phyloP scores from a whole-genome alignment of 2,329 filamentous ascomycete genomes.

The Neonectria ditissima region DNA sequence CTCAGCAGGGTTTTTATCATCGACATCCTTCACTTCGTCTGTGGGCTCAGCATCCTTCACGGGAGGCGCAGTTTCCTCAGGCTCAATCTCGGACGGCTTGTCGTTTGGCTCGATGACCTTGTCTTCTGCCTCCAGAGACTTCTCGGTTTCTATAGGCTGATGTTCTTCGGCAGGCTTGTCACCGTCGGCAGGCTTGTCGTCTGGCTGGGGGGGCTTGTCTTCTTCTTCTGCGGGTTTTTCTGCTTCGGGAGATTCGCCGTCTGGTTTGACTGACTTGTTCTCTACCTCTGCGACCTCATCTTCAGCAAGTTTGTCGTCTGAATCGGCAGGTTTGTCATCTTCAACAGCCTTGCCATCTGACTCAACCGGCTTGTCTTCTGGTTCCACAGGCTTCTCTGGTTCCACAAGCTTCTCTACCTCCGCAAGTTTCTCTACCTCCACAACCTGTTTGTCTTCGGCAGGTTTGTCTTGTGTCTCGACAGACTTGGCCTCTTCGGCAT shows the following conservation, averaged over 20 bases:
- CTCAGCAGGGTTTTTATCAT: conserved; percentile 20
- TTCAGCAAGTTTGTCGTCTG: not conserved
- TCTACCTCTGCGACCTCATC: not conserved
- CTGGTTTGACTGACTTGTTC: not conserved
- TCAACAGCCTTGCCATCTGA: not conserved
- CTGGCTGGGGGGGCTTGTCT: not conserved
- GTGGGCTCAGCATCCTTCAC: conserved; percentile 18
- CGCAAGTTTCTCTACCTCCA: not conserved
- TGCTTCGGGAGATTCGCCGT: not conserved
- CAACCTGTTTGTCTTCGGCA: not conserved
- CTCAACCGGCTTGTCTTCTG: not conserved
- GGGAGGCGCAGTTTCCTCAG: not conserved
- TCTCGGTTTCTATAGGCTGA: not conserved
- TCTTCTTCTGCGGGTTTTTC: conserved; percentile 2
- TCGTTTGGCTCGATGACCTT: not conserved
- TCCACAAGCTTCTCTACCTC: no score
- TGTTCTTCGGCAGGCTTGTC: not conserved
- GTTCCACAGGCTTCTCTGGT: no score
- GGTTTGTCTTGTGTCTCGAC: not conserved
- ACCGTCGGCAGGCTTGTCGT: conserved; percentile 1
- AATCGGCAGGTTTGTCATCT: not conserved
- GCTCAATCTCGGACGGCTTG: not conserved
- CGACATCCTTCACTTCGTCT: conserved; percentile 7
- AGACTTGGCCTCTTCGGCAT: not conserved
- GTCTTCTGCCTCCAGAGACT: not conserved